Evolutionary conservation across 148 eudicot genomes (phyloP).

Genomic region (Rhododendron kiyosumense): DNA sequence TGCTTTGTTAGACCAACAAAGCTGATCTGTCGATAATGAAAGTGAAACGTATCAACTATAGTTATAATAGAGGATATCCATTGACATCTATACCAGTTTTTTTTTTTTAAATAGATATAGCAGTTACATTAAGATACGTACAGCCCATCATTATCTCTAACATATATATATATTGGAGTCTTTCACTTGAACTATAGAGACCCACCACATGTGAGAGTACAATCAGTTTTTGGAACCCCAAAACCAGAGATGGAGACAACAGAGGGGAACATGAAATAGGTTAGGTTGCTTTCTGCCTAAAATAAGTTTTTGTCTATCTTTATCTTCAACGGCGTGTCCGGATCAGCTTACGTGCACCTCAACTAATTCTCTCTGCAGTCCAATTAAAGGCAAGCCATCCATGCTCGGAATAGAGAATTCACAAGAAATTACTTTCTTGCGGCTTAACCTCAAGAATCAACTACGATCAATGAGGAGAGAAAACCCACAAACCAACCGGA

Average conservation of each 20-base stretch:
- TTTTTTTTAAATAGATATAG: background rate
- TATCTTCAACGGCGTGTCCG: too few relatives aligned
- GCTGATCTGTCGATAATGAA: slow-evolving; percentile 2
- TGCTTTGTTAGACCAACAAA: background rate
- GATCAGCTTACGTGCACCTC: too few relatives aligned
- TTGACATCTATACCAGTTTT: background rate
- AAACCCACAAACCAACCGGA: background rate
- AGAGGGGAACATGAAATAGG: background rate
- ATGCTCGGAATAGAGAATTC: background rate
- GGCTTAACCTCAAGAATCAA: too few relatives aligned
- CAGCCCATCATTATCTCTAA: background rate
- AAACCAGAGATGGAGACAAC: background rate
- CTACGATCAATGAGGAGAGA: too few relatives aligned
- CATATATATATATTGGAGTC: background rate
- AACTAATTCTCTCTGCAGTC: too few relatives aligned
- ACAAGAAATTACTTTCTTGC: too few relatives aligned
- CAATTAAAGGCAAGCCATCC: too few relatives aligned
- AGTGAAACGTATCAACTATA: background rate
- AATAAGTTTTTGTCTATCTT: background rate
- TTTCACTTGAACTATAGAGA: background rate
- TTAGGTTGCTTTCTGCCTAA: background rate
- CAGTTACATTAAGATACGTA: background rate
- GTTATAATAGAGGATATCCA: background rate
- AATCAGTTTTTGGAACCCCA: background rate
- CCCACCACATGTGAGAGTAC: background rate